phyloP scores from a whole-genome alignment of 306 rosid species.

The Nissolia schottii region DNA sequence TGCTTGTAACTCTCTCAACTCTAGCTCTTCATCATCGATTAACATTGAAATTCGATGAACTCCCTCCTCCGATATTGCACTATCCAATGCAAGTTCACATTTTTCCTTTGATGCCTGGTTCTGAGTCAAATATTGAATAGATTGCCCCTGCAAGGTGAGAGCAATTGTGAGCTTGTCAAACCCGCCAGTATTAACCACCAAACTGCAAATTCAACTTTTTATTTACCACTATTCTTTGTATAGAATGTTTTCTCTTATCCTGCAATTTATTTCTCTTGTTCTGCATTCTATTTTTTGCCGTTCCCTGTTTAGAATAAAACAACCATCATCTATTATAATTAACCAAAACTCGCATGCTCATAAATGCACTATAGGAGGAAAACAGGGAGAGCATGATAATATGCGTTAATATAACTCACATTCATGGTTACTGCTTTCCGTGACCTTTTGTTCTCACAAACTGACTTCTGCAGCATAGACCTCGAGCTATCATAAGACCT shows the following conservation, averaged over 20 bases:
- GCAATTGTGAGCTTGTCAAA: conserved; percentile 14
- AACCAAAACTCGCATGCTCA: conserved; percentile 4
- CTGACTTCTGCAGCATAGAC: conserved; percentile 26
- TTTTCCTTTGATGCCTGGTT: conserved; percentile 38
- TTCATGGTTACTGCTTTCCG: conserved; percentile 22
- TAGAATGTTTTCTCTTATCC: conserved; percentile 52
- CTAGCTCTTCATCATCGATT: conserved; percentile 90
- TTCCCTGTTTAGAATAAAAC: conserved; percentile 52
- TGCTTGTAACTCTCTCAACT: conserved; percentile 63
- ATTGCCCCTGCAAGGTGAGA: conserved; percentile 52
- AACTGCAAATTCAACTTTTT: not conserved
- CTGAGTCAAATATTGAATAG: conserved; percentile 31
- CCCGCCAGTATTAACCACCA: conserved; percentile 10
- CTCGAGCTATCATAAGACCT: conserved; percentile 31
- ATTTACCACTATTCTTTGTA: conserved; percentile 55
- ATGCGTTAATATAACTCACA: conserved; percentile 41
- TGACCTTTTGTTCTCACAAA: conserved; percentile 39
- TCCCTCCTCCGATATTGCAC: conserved; percentile 38
- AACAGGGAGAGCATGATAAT: conserved; percentile 4
- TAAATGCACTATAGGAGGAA: conserved; percentile 4
- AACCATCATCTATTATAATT: conserved; percentile 15
- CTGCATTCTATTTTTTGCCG: conserved; percentile 38
- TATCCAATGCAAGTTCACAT: conserved; percentile 68
- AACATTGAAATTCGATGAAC: conserved; percentile 49
- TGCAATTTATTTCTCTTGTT: conserved; percentile 46